A percentile compares a stretch with the other conserved stretches of the same genome.
These are phyloP conservation scores for Plasmodium coatneyi DNA, from an alignment of 169 alveolate genomes.

Conservation along the genomic window DNA sequence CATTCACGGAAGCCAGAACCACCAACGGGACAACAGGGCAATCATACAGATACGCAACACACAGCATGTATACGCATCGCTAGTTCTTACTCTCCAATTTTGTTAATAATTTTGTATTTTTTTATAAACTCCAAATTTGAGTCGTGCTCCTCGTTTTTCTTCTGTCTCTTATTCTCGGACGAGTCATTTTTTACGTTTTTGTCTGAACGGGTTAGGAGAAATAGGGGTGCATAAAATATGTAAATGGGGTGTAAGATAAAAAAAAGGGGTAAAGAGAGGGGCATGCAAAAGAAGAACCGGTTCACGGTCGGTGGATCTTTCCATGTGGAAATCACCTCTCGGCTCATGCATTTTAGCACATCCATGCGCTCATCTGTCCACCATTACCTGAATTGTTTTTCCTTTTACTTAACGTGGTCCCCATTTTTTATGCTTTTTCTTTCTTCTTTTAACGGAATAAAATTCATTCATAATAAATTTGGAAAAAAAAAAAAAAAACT, in stretches of 20 bases:
- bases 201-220: conserved; percentile 7
- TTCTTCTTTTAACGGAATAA: conserved; percentile 35
- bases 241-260: not conserved
- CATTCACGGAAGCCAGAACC: not conserved
- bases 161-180: conserved; percentile 47
- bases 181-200: conserved; percentile 46
- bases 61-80: not conserved
- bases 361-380: not conserved
- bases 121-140: conserved; percentile 66
- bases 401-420: conserved; percentile 58
- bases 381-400: conserved; percentile 39
- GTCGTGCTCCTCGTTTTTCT: conserved; percentile 69
- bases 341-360: not conserved
- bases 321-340: not conserved
- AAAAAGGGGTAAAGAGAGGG: not conserved
- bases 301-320: not conserved
- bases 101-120: conserved; percentile 73
- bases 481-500: not conserved
- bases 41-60: not conserved
- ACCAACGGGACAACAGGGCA: not conserved
- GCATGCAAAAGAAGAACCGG: not conserved
- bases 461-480: conserved; percentile 46
- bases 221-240: conserved; percentile 1
- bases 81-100: conserved; percentile 68
- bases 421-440: conserved; percentile 51